These are phyloP conservation scores for Panicum virgatum DNA, from an alignment of 202 grass and related monocot genomes.

Conservation along the genomic window DNA sequence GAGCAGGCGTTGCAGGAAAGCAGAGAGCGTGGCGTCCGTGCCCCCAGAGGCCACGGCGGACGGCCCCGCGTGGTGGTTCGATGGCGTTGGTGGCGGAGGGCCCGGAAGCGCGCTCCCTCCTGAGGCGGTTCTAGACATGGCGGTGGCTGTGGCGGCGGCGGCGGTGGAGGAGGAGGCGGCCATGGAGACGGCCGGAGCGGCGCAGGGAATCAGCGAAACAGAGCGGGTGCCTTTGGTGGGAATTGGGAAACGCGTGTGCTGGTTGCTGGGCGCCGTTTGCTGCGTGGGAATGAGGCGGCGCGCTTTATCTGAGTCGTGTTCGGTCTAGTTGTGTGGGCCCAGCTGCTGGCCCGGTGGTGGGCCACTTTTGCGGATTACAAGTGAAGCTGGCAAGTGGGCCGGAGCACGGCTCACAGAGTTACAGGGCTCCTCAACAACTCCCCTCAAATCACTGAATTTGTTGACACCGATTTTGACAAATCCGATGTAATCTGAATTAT, in stretches of 20 bases:
- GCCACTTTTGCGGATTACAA: neutral
- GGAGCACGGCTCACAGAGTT: neutral
- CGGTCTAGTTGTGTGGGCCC: conserved; percentile 10
- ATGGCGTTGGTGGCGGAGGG: conserved; percentile 46
- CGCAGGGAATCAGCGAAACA: neutral
- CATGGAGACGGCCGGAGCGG: conserved; percentile 36
- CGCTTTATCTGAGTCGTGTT: neutral
- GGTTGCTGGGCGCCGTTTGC: neutral
- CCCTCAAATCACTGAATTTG: neutral
- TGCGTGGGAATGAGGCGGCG: neutral
- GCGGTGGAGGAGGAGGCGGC: conserved; percentile 21
- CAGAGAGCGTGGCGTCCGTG: conserved; percentile 34
- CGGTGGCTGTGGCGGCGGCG: neutral
- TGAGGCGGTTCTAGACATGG: neutral
- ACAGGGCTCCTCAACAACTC: neutral
- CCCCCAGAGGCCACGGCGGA: neutral
- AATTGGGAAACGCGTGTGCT: neutral
- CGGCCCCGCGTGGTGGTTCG: conserved; percentile 29
- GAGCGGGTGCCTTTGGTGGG: too few relatives aligned
- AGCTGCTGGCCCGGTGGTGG: conserved; percentile 6
- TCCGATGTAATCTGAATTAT: too few relatives aligned
- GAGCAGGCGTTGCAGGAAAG: conserved; percentile 40
- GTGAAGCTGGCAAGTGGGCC: conserved; percentile 12
- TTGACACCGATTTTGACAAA: too few relatives aligned
- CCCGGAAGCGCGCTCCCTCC: conserved; percentile 27